Evolutionary conservation across 164 flowering plant genomes (phyloP).

Genomic region (Umbilicus rupestris): DNA sequence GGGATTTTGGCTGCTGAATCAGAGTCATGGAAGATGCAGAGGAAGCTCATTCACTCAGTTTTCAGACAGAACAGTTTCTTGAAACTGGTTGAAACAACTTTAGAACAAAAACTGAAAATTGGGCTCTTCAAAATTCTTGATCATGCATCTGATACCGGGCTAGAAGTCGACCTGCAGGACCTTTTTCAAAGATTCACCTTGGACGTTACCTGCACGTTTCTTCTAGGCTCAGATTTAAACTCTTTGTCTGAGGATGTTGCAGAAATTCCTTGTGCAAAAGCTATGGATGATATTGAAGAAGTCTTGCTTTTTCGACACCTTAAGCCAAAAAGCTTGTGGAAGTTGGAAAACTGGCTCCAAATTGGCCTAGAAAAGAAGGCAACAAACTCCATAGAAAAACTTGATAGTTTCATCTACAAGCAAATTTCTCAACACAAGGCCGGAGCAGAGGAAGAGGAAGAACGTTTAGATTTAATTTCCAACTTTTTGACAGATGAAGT

Average conservation of each 20-base stretch:
- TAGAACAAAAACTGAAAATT: constrained; percentile 8
- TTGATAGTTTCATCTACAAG: constrained; percentile 6
- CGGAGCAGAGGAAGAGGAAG: not conserved
- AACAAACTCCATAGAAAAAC: not conserved
- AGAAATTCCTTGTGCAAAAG: constrained; percentile 12
- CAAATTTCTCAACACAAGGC: constrained; percentile 1
- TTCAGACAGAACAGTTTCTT: constrained; percentile 13
- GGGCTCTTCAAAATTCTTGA: constrained; percentile 19
- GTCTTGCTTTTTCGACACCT: constrained; percentile 15
- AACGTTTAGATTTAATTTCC: constrained; percentile 16
- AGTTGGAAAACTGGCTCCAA: constrained; percentile 17
- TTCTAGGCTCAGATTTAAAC: constrained; percentile 19
- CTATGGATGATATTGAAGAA: constrained; percentile 19
- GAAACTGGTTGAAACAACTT: constrained; percentile 1
- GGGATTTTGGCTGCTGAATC: constrained; percentile 15
- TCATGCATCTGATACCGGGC: constrained; percentile 9
- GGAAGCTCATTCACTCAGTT: constrained; percentile 9
- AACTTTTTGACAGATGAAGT: constrained; percentile 10
- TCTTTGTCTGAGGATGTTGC: constrained; percentile 17
- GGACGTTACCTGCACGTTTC: constrained; percentile 15
- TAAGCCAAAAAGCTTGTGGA: constrained; percentile 16
- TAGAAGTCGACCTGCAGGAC: constrained; percentile 21
- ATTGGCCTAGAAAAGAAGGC: constrained; percentile 22
- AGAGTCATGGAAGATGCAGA: constrained; percentile 21
- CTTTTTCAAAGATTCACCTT: constrained; percentile 21